These are phyloP conservation scores for Podila verticillata DNA, from an alignment of 192 early-diverging fungal genomes.

Conservation along the genomic window DNA sequence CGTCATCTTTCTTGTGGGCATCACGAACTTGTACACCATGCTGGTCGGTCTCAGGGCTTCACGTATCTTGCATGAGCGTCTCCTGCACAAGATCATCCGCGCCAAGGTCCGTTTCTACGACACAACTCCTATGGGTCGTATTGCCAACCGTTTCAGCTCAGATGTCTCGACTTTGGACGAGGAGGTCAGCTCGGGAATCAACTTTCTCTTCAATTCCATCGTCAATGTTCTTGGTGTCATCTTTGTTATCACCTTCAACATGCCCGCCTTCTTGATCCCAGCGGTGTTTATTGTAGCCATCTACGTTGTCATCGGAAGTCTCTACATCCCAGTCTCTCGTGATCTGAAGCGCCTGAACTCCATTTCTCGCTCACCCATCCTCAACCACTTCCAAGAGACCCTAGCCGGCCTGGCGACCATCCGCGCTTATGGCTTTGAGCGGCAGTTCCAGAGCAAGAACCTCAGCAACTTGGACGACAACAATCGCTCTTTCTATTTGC, in stretches of 20 bases:
- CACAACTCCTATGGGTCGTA: conserved; percentile 81
- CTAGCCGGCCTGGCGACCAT: conserved; percentile 81
- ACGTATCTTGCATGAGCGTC: conserved; percentile 58
- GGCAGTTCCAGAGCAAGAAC: conserved; percentile 71
- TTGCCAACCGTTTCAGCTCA: conserved; percentile 86
- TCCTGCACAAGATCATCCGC: conserved; percentile 66
- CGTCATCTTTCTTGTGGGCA: conserved; percentile 40
- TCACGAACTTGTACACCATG: conserved; percentile 49
- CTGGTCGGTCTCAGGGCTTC: conserved; percentile 64
- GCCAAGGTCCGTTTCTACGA: conserved; percentile 92
- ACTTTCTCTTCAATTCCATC: conserved; percentile 57
- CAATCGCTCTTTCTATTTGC: conserved; percentile 85
- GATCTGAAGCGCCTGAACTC: conserved; percentile 92
- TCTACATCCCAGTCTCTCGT: conserved; percentile 81
- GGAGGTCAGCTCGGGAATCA: conserved; percentile 56
- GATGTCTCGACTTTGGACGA: conserved; percentile 88
- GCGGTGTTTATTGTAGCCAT: conserved; percentile 61
- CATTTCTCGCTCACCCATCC: conserved; percentile 76
- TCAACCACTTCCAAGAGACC: conserved; percentile 85
- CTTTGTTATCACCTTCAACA: conserved; percentile 68
- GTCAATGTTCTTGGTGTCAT: conserved; percentile 66
- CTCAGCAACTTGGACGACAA: conserved; percentile 72
- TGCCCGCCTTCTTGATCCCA: conserved; percentile 76
- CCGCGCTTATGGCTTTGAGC: conserved; percentile 82
- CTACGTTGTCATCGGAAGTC: conserved; percentile 69